phyloP scores from a whole-genome alignment of 768 basidiomycete species.

The Agaricus subrufescens region DNA sequence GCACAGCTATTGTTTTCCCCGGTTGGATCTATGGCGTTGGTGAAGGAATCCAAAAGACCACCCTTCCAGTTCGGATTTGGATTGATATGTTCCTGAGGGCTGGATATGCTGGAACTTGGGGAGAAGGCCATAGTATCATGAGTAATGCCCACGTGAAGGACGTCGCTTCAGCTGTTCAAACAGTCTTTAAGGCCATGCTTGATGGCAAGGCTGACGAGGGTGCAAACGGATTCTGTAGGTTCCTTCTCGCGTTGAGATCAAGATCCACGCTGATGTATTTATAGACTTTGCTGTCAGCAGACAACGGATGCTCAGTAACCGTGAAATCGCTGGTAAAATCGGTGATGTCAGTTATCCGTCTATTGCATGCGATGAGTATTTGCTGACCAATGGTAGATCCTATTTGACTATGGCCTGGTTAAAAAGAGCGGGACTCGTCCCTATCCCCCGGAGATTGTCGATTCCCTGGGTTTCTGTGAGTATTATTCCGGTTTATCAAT shows the following conservation, averaged over 20 bases:
- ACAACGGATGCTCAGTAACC: constrained; percentile 23
- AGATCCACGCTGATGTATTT: constrained; percentile 5
- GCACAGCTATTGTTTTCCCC: constrained; percentile 39
- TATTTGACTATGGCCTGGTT: constrained; percentile 28
- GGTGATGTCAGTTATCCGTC: constrained; percentile 27
- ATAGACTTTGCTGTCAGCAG: constrained; percentile 30
- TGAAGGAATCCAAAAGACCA: constrained; percentile 34
- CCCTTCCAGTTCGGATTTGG: constrained; percentile 32
- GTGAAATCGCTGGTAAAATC: constrained; percentile 27
- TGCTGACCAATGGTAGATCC: constrained; percentile 17
- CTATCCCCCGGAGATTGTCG: constrained; percentile 26
- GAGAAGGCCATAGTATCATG: constrained; percentile 32
- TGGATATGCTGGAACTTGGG: constrained; percentile 39
- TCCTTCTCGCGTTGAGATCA: not conserved
- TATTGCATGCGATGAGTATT: not conserved
- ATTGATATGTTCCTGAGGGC: constrained; percentile 23
- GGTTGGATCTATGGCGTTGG: constrained; percentile 40
- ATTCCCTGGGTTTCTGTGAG: constrained; percentile 35
- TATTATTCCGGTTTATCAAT: not conserved
- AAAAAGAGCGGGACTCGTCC: constrained; percentile 27
- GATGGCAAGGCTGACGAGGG: constrained; percentile 38
- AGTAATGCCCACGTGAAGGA: constrained; percentile 38
- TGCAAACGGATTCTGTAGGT: constrained; percentile 35
- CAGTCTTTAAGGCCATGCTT: constrained; percentile 33
- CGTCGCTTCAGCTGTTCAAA: constrained; percentile 26